Conservation (phyloP, 768 basidiomycete species). For the Amanita molliuscula region DNA sequence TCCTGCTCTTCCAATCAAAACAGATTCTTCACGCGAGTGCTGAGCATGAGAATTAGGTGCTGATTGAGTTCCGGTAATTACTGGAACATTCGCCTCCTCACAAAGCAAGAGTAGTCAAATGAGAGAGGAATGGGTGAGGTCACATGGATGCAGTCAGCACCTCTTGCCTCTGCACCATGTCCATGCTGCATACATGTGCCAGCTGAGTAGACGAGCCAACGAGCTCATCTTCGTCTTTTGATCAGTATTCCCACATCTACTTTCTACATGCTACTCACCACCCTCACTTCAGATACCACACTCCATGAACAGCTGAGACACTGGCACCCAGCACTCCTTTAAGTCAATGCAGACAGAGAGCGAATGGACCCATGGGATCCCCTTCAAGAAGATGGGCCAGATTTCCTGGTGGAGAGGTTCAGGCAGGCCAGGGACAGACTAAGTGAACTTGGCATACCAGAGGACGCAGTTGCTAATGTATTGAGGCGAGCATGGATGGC, state of each 20-base stretch:
- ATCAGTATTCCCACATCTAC: not conserved
- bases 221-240: not conserved
- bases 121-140: too few species aligned
- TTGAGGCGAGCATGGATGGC: not conserved
- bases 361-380: not conserved
- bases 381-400: not conserved
- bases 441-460: not conserved
- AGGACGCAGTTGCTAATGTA: not conserved
- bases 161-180: too few species aligned
- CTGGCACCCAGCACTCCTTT: not conserved
- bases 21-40: too few species aligned
- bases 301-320: not conserved
- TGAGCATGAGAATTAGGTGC: too few species aligned
- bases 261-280: not conserved
- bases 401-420: not conserved
- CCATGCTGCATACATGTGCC: too few species aligned
- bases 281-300: not conserved
- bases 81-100: too few species aligned
- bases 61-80: too few species aligned
- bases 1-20: too few species aligned
- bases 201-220: not conserved
- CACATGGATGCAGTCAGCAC: too few species aligned
- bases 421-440: not conserved
- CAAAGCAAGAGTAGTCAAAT: too few species aligned
- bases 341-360: not conserved